phyloP scores from a whole-genome alignment of 495 filamentous ascomycete species.

The Darksidea phi region DNA sequence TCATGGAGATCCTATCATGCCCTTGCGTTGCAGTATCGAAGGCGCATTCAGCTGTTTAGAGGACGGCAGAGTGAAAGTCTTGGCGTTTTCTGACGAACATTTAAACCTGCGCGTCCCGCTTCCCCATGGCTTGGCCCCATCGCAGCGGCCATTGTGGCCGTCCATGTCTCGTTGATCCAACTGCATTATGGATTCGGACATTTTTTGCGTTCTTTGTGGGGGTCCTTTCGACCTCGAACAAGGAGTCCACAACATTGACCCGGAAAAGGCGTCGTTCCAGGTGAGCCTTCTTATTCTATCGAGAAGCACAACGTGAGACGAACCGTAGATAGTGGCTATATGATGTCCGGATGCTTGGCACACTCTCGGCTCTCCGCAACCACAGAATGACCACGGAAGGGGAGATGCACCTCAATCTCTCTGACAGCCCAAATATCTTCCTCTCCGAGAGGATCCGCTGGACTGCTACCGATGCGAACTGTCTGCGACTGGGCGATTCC shows the following conservation, averaged over 20 bases:
- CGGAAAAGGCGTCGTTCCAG: neutral
- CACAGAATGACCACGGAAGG: neutral
- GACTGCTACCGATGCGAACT: neutral
- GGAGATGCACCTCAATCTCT: neutral
- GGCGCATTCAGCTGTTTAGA: too few relatives aligned
- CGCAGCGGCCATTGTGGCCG: neutral
- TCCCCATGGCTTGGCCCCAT: neutral
- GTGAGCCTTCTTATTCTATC: neutral
- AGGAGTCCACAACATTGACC: conserved; percentile 2
- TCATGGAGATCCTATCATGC: too few relatives aligned
- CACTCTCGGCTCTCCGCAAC: neutral
- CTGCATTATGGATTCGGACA: neutral
- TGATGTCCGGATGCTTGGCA: neutral
- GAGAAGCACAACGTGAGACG: neutral
- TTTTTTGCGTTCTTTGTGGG: conserved; percentile 14
- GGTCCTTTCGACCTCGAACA: conserved; percentile 3
- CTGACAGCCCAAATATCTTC: neutral
- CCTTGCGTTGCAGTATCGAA: too few relatives aligned
- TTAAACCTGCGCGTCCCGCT: neutral
- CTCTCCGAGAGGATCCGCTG: neutral
- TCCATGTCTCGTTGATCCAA: neutral
- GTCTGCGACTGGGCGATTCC: neutral
- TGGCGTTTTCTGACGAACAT: too few relatives aligned
- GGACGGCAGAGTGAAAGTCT: too few relatives aligned
- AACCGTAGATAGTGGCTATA: neutral